Percentiles rank a stretch among this genome's conserved stretches.
These are phyloP conservation scores for Malus sylvestris DNA, from an alignment of 306 rosid species.

Conservation along the genomic window DNA sequence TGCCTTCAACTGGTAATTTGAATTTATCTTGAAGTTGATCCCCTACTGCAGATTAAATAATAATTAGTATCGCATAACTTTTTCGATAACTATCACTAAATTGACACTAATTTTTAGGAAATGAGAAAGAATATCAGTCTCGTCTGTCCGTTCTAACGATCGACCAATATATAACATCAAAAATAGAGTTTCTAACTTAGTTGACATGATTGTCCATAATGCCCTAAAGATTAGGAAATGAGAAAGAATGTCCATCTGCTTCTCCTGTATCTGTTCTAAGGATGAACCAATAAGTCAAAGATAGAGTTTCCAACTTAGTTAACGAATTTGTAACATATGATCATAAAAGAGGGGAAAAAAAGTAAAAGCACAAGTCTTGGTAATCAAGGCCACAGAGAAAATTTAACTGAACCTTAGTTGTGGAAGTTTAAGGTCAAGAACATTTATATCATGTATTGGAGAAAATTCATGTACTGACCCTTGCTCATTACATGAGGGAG, in stretches of 20 bases:
- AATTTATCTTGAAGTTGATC: neutral
- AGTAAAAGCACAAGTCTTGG: neutral
- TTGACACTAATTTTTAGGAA: neutral
- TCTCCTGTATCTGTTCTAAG: too few species aligned
- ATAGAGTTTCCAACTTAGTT: too few species aligned
- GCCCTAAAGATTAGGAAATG: too few species aligned
- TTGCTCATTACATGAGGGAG: neutral
- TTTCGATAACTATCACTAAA: neutral
- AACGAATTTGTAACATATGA: too few species aligned
- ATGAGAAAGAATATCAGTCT: neutral
- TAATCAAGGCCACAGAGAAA: neutral
- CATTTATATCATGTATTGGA: neutral
- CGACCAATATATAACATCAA: neutral
- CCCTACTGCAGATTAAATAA: neutral
- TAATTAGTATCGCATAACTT: neutral
- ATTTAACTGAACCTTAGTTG: neutral
- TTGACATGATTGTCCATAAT: neutral
- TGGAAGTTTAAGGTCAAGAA: neutral
- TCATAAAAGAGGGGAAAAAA: too few species aligned
- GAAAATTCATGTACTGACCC: slow-evolving; percentile 2
- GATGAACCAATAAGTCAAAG: too few species aligned
- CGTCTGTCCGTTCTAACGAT: neutral
- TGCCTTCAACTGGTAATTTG: neutral
- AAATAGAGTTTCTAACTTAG: neutral
- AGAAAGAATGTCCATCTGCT: too few species aligned